A percentile compares a stretch with the other conserved stretches of the same genome.
Evolutionary conservation across 305 asterid genomes (phyloP).

Genomic region (Petunia hybrid): DNA sequence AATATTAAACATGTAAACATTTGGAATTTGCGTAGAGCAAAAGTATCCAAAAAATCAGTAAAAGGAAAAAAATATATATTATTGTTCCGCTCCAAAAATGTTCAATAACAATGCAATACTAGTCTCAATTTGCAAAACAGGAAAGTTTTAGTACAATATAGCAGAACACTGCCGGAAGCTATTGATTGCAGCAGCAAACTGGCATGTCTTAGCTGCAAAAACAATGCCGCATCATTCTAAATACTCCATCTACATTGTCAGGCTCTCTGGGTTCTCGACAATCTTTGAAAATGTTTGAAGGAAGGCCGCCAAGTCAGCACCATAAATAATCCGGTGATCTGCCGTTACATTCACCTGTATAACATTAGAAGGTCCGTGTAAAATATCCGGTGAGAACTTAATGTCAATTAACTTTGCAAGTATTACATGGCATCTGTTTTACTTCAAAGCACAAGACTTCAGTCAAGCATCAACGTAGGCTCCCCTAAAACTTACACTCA

Average conservation of each 20-base stretch:
- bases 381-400: too few species aligned
- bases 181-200: neutral
- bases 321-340: slow-evolving; percentile 85
- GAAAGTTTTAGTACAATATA: slow-evolving; percentile 25
- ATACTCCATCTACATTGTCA: slow-evolving; percentile 71
- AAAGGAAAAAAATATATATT: neutral
- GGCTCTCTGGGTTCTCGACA: slow-evolving; percentile 81
- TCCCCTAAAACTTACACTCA: neutral
- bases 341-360: slow-evolving; percentile 88
- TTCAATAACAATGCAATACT: slow-evolving; percentile 10
- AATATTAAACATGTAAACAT: neutral
- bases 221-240: neutral
- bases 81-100: slow-evolving; percentile 23
- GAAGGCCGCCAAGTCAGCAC: slow-evolving; percentile 94
- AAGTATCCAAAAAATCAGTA: neutral
- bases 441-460: neutral
- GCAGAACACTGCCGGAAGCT: slow-evolving; percentile 29
- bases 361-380: neutral
- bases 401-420: too few species aligned
- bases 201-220: neutral
- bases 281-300: slow-evolving; percentile 82
- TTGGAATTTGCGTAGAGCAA: neutral
- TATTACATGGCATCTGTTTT: neutral
- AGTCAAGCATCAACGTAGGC: too few species aligned
- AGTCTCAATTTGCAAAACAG: slow-evolving; percentile 1